A percentile compares a stretch with the other conserved stretches of the same genome.
Conservation (phyloP, 768 basidiomycete genomes). For the Cystobasidiopsis lactophilus region DNA sequence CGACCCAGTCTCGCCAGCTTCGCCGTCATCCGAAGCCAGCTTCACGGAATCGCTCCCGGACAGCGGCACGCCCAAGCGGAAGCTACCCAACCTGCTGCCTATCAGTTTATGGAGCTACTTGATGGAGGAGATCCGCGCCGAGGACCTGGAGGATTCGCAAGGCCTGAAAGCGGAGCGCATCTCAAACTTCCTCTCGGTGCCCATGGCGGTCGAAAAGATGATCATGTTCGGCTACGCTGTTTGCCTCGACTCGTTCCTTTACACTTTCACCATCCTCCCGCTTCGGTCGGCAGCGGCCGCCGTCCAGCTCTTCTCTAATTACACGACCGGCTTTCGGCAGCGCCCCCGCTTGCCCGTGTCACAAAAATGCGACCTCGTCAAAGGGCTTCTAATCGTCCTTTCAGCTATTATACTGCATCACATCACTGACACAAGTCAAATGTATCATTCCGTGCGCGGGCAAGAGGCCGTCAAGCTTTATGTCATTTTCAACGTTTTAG, state of each 20-base stretch:
- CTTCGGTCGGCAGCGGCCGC: constrained; percentile 53
- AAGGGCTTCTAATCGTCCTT: constrained; percentile 47
- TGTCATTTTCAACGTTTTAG: constrained; percentile 94
- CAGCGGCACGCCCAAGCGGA: too few species aligned
- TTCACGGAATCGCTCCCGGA: too few species aligned
- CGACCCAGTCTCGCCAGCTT: too few species aligned
- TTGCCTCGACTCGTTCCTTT: constrained; percentile 89
- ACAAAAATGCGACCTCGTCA: constrained; percentile 81
- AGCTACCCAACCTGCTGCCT: constrained; percentile 24
- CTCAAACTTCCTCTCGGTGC: constrained; percentile 81
- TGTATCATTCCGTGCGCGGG: constrained; percentile 90
- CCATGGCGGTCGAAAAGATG: constrained; percentile 81
- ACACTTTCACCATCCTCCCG: constrained; percentile 92
- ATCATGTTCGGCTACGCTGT: constrained; percentile 77
- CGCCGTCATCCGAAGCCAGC: too few species aligned
- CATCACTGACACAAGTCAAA: constrained; percentile 84
- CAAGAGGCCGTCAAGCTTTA: constrained; percentile 98
- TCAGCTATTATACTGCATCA: constrained; percentile 55
- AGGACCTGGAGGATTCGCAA: constrained; percentile 79
- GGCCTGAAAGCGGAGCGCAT: constrained; percentile 77
- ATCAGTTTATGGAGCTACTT: constrained; percentile 87
- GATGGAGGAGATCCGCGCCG: constrained; percentile 62
- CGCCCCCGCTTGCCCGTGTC: constrained; percentile 43
- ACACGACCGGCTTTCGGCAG: constrained; percentile 22
- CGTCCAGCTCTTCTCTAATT: constrained; percentile 27